These are phyloP conservation scores for Exophiala sideris DNA, from an alignment of 2,329 filamentous ascomycete genomes.

Conservation along the genomic window DNA sequence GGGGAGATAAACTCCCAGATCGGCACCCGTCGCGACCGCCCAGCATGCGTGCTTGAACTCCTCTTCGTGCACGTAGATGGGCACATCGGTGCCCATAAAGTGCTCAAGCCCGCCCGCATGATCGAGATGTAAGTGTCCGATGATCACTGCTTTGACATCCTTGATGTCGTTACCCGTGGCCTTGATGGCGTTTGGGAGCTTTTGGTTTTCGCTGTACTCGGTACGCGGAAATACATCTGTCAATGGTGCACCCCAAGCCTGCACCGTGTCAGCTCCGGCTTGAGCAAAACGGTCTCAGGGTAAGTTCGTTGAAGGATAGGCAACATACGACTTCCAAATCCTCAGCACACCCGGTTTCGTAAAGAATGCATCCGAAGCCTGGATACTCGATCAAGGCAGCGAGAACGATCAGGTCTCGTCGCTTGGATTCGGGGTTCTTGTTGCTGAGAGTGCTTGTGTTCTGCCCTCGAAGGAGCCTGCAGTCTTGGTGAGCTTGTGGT, in stretches of 20 bases:
- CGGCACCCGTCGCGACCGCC: constrained; percentile 42
- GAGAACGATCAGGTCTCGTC: constrained; percentile 41
- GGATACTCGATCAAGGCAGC: constrained; percentile 46
- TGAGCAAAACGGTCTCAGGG: not conserved
- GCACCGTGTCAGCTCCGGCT: not conserved
- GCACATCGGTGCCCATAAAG: constrained; percentile 42
- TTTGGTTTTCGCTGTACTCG: constrained; percentile 33
- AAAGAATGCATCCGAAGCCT: constrained; percentile 44
- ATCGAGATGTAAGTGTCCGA: constrained; percentile 49
- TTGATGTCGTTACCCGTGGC: constrained; percentile 43
- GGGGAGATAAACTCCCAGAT: constrained; percentile 39
- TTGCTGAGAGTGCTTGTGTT: constrained; percentile 39
- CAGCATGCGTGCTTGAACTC: constrained; percentile 48
- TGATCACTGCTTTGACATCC: constrained; percentile 47
- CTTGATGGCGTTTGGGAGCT: constrained; percentile 37
- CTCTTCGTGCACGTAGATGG: constrained; percentile 48
- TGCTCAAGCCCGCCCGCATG: constrained; percentile 49
- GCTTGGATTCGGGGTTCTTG: constrained; percentile 40
- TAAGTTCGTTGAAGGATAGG: constrained; percentile 23
- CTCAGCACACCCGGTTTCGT: constrained; percentile 46
- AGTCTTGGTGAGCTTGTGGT: not conserved
- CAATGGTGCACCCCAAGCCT: constrained; percentile 37
- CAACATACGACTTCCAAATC: constrained; percentile 30
- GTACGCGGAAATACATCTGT: constrained; percentile 41
- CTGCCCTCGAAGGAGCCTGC: constrained; percentile 38